Evolutionary conservation across 257 asterid species (phyloP).

Genomic region (Scutellaria minor): DNA sequence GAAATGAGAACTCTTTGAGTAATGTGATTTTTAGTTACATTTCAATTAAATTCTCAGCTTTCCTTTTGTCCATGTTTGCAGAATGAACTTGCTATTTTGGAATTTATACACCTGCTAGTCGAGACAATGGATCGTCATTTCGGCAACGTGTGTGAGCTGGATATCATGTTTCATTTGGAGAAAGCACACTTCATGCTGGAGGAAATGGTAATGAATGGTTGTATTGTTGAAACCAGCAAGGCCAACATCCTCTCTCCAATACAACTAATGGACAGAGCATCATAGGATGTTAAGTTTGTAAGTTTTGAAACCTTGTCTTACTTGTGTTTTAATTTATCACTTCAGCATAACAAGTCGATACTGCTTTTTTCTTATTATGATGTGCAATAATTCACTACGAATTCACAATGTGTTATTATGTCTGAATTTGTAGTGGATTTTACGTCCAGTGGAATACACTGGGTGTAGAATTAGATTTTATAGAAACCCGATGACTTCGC

Average conservation of each 20-base stretch:
- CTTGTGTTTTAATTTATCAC: no score
- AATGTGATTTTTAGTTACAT: no score
- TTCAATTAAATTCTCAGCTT: background rate
- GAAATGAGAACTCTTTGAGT: no score
- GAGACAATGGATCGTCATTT: slow-evolving; percentile 99
- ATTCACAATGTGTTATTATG: no score
- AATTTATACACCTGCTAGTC: slow-evolving; percentile 90
- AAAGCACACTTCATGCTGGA: slow-evolving; percentile 99
- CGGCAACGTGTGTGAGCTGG: slow-evolving; percentile 98
- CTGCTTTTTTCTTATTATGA: no score
- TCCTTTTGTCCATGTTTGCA: slow-evolving; percentile 39
- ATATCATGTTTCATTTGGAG: slow-evolving; percentile 95
- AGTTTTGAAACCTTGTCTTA: no score
- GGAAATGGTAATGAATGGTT: slow-evolving; percentile 99
- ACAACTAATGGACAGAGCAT: slow-evolving; percentile 84
- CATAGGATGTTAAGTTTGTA: slow-evolving; percentile 35
- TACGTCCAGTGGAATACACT: no score
- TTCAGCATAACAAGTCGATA: no score
- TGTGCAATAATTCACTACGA: no score
- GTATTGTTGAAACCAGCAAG: slow-evolving; percentile 93
- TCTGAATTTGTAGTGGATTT: no score
- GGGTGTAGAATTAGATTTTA: no score
- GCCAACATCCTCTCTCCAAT: slow-evolving; percentile 76
- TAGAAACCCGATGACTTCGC: no score
- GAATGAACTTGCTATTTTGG: slow-evolving; percentile 97